Conservation (phyloP, 495 filamentous ascomycete genomes). For the Halenospora varia region DNA sequence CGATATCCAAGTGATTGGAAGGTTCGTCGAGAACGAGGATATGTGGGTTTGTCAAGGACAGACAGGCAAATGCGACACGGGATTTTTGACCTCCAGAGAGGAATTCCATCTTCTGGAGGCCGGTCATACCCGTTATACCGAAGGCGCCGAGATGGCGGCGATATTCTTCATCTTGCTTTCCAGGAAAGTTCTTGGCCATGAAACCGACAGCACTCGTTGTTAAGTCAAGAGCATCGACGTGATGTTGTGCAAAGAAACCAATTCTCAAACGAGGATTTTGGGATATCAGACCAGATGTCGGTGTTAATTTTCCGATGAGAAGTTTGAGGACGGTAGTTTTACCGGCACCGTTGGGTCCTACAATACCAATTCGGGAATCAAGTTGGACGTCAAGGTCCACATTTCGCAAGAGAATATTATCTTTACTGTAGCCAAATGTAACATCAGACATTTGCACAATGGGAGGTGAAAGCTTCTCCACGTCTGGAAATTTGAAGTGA, state of each 20-base stretch:
- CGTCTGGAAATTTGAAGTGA: constrained; percentile 96
- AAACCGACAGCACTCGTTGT: constrained; percentile 85
- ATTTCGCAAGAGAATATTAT: constrained; percentile 75
- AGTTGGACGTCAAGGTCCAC: constrained; percentile 96
- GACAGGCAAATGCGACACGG: constrained; percentile 92
- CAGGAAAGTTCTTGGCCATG: constrained; percentile 89
- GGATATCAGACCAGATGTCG: constrained; percentile 78
- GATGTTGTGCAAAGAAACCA: constrained; percentile 98
- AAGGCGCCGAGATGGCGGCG: constrained; percentile 93
- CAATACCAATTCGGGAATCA: constrained; percentile 96
- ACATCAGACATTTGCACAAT: constrained; percentile 97
- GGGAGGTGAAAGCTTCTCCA: constrained; percentile 94
- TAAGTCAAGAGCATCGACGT: constrained; percentile 94
- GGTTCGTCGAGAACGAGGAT: constrained; percentile 98
- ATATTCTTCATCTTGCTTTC: constrained; percentile 94
- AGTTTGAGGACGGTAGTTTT: constrained; percentile 97
- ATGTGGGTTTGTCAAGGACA: constrained; percentile 89
- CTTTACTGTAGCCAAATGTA: constrained; percentile 81
- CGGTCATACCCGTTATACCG: constrained; percentile 96
- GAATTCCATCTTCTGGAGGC: constrained; percentile 91
- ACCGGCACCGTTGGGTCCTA: constrained; percentile 97
- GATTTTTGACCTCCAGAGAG: constrained; percentile 98
- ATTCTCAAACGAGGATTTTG: constrained; percentile 82
- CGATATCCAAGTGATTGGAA: constrained; percentile 97
- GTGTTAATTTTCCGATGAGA: constrained; percentile 78